These are phyloP conservation scores for Auricularia sp. DNA, from an alignment of 768 basidiomycete species.

Conservation along the genomic window DNA sequence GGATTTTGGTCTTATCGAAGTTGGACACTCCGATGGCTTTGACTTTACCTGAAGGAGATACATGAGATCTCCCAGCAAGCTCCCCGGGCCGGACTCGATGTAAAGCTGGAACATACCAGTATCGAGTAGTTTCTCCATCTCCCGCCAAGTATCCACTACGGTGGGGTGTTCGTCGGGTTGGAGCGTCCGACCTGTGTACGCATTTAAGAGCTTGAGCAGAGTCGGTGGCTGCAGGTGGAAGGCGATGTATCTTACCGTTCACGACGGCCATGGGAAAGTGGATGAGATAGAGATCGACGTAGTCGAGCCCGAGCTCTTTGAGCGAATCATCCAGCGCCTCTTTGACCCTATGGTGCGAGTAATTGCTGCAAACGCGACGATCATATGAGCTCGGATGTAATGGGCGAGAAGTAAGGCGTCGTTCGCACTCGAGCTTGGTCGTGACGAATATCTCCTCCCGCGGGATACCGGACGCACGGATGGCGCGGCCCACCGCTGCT, in stretches of 20 bases:
- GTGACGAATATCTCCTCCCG: conserved; percentile 73
- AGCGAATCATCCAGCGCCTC: conserved; percentile 64
- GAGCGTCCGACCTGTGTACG: neutral
- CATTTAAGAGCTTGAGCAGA: neutral
- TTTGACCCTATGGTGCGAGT: conserved; percentile 46
- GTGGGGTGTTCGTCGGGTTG: neutral
- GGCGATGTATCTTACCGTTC: neutral
- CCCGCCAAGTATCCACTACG: conserved; percentile 60
- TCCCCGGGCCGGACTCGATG: neutral
- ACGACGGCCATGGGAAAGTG: conserved; percentile 23
- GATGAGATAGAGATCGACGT: conserved; percentile 65
- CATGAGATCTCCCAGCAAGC: neutral
- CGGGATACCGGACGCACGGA: conserved; percentile 63
- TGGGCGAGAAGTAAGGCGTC: neutral
- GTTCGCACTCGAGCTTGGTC: conserved; percentile 21
- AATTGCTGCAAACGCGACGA: conserved; percentile 53
- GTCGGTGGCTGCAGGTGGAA: neutral
- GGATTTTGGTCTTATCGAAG: conserved; percentile 38
- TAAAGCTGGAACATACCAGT: conserved; percentile 37
- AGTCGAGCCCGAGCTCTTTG: conserved; percentile 54
- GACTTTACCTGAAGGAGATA: neutral
- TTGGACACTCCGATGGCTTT: conserved; percentile 40
- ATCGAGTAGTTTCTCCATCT: conserved; percentile 53
- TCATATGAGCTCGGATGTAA: neutral
- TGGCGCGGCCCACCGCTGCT: conserved; percentile 70